Evolutionary conservation across 1,284 basidiomycete species (phyloP), one percentile per base, ranked within the genome.

Genomic region (Apiotrichum mycotoxinovorans): DNA sequence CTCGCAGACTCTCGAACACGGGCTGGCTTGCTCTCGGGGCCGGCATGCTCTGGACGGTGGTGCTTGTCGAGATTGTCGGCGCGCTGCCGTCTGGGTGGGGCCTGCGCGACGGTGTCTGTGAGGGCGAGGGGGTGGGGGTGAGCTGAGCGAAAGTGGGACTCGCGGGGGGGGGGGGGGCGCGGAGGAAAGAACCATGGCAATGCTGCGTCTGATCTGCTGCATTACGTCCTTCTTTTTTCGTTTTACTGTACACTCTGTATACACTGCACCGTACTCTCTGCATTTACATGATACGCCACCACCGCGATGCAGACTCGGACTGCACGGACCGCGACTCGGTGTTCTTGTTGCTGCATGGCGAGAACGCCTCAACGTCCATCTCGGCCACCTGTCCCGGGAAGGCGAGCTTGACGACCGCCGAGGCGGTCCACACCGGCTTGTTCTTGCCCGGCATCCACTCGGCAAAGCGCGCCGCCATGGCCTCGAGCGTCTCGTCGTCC

Each of bases 331-430:
- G n/a, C n/a, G n/a, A n/a, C n/a, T n/a, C n/a, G n/a, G n/a, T n/a
- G n/a, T n/a, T n/a, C n/a, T n/a, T n/a, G n/a, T n/a, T n/a, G n/a
- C n/a, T n/a, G n/a, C n/a, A 41, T 41, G 41, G 41, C 41, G 41
- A 42, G 20, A 1, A 56, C 2, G 69, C 69, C 14, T 41, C 53
- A 4, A 69, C 68, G 50, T 71, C 66, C 26, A 70, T 63, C 60
- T 71, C 71, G 11, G 67, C 65, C 25, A 50, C 48, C 69, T 70
- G 69, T n/a, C 61, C 63, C 4, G 57, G 55, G 25, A 38, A 50
- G 1, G 52, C 68, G 8, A 70, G 57, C 20, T 42, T 23, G 10
- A 56, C 22, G 2, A 71, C 66, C 3, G 66, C 68, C 2, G 69
- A 26, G 35, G 54, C 59, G 0, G 68, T 70, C 68, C 68, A 73